phyloP scores from a whole-genome alignment of 176 grass and related monocot species.

The Elaeis guineensis region DNA sequence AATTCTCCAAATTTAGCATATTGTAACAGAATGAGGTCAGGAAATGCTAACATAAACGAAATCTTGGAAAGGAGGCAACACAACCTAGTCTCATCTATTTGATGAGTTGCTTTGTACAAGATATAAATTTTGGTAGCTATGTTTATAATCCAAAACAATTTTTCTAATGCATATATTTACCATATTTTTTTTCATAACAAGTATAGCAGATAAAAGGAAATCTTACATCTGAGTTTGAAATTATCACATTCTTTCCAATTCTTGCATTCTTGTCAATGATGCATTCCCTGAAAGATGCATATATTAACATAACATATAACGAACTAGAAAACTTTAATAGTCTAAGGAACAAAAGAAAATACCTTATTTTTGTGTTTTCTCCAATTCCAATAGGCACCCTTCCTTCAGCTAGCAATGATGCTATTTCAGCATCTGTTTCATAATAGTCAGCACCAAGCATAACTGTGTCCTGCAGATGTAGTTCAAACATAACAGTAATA shows the following conservation, averaged over 20 bases:
- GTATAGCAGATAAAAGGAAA: constrained; percentile 1
- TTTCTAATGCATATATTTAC: neutral
- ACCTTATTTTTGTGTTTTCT: constrained; percentile 80
- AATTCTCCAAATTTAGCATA: too few species aligned
- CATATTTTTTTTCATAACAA: too few species aligned
- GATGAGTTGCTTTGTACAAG: too few species aligned
- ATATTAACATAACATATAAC: neutral
- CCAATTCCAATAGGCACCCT: constrained; percentile 80
- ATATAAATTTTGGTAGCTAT: too few species aligned
- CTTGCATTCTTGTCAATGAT: constrained; percentile 92
- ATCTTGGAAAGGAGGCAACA: too few species aligned
- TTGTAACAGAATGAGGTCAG: too few species aligned
- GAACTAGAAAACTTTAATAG: neutral
- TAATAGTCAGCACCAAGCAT: constrained; percentile 92
- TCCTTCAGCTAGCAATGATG: constrained; percentile 44
- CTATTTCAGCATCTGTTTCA: constrained; percentile 66
- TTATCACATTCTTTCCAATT: constrained; percentile 71
- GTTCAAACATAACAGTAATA: neutral
- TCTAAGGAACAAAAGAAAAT: constrained; percentile 7
- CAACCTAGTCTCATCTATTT: too few species aligned
- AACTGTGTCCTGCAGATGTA: constrained; percentile 56
- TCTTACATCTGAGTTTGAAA: constrained; percentile 63
- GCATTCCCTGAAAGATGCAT: constrained; percentile 45
- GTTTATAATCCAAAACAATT: neutral
- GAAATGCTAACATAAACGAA: too few species aligned